Percentiles rank a stretch among this genome's conserved stretches.
phyloP scores from a whole-genome alignment of 2,329 filamentous ascomycete species.

The Cercospora brassicicola region DNA sequence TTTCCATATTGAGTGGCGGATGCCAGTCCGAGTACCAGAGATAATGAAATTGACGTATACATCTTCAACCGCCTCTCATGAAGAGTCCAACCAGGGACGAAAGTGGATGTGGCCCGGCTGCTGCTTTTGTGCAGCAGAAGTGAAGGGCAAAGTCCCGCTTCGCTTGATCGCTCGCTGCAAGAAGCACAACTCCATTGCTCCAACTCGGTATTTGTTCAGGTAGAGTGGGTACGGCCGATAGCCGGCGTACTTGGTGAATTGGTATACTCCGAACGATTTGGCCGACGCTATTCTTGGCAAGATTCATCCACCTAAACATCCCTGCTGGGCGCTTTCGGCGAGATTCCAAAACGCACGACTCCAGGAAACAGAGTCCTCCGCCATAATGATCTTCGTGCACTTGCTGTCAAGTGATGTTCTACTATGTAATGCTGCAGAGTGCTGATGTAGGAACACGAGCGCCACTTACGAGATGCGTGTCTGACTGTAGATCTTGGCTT shows the following conservation, averaged over 20 bases:
- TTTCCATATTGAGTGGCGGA: conserved; percentile 34
- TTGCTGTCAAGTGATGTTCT: not conserved
- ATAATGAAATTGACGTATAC: not conserved
- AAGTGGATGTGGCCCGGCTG: not conserved
- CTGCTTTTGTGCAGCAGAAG: conserved; percentile 1
- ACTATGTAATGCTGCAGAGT: not conserved
- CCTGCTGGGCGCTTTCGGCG: not conserved
- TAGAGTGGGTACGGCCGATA: not conserved
- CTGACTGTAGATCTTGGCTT: conserved; percentile 17
- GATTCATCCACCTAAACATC: not conserved
- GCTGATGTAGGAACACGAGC: not conserved
- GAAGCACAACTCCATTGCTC: not conserved
- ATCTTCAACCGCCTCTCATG: not conserved
- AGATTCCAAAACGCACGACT: not conserved
- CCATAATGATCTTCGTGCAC: not conserved
- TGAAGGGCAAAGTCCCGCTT: not conserved
- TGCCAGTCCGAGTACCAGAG: not conserved
- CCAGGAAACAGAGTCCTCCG: not conserved
- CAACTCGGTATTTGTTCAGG: not conserved
- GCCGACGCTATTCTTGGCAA: conserved; percentile 1
- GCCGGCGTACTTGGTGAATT: not conserved
- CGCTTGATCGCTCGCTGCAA: not conserved
- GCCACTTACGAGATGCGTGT: not conserved
- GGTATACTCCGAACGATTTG: not conserved
- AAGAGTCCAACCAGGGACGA: not conserved